Base-by-base conservation (phyloP, 2,329 filamentous ascomycete species). In the Ophiocordyceps camponoti-rufipedis region DNA sequence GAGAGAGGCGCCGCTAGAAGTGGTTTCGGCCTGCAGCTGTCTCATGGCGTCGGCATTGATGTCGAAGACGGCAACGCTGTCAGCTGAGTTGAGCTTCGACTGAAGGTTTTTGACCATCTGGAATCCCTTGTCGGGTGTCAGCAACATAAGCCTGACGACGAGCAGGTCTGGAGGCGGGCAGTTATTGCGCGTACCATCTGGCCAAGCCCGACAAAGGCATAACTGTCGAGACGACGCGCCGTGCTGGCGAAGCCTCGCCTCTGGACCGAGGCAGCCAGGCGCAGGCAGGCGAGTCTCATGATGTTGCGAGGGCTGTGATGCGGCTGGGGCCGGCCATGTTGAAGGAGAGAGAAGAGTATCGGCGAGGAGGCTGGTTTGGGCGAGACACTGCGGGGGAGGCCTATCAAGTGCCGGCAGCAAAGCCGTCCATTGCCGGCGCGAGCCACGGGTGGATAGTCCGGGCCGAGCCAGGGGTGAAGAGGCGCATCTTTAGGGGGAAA, bases 81-180 rank as follows among this genome's bases (percentile, higher is more conserved):
- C 74, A 41, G 55, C 61, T 1, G 71, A 61, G 28, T 62, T 55
- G 32, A 78, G 63, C 57, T 75, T 77, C 31, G 70, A 63, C 56
- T 75, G 73, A 4, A 78, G 67, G 56, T 78, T 78, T 60, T 69
- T 72, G 49, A 73, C 74, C 74, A 78, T 78, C 62, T 75, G 73
- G 53, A 71, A 77, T 40, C 74, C 74, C 73, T 77, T 44, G 12
- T 19, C 6, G 40, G 28, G 19, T 32, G 46, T 55, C 38, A 54
- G 52, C 44, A 28, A 42, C 4, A 23, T 13, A 41, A 42, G 23
- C 23, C 23, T 23, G 23, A 23, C 5, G 33, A 8, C 9, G 43
- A 8, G n/a, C 13, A 28, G 16, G 11, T 5, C 3, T 23, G 23
- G 8, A 9, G 29, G 28, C 9, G 11, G 23, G 5, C 10, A 10